phyloP scores from a whole-genome alignment of 129 eudicot species.

The Lactuca saligna region DNA sequence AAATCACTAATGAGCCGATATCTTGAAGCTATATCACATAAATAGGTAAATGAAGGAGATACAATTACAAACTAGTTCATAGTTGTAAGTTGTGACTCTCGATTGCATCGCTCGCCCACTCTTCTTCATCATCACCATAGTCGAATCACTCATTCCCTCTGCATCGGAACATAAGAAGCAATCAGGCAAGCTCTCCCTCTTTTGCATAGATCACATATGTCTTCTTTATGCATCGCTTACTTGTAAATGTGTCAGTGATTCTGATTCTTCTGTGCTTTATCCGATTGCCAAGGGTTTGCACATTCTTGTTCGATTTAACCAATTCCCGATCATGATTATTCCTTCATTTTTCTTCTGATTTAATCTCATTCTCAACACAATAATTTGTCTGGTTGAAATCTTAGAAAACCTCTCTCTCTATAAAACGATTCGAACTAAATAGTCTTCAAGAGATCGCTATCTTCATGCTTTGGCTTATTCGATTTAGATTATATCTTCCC shows the following conservation, averaged over 20 bases:
- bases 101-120: slow-evolving; percentile 27
- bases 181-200: slow-evolving; percentile 13
- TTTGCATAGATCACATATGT: neutral
- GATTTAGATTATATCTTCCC: slow-evolving; percentile 11
- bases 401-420: neutral
- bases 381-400: slow-evolving; percentile 3
- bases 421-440: neutral
- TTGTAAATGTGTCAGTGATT: slow-evolving; percentile 5
- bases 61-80: neutral
- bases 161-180: slow-evolving; percentile 15
- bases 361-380: neutral
- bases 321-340: neutral
- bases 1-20: neutral
- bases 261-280: slow-evolving; percentile 2
- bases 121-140: slow-evolving; percentile 6
- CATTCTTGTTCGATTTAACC: slow-evolving; percentile 11
- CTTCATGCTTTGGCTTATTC: slow-evolving; percentile 6
- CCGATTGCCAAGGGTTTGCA: slow-evolving; percentile 12
- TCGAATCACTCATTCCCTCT: slow-evolving; percentile 8
- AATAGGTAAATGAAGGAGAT: too few relatives aligned
- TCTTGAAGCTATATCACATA: neutral
- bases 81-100: slow-evolving; percentile 3
- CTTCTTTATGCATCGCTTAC: neutral
- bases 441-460: slow-evolving; percentile 8
- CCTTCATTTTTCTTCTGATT: slow-evolving; percentile 1